phyloP scores from a whole-genome alignment of 2,329 filamentous ascomycete species.

The Cladophialophora carrionii region DNA sequence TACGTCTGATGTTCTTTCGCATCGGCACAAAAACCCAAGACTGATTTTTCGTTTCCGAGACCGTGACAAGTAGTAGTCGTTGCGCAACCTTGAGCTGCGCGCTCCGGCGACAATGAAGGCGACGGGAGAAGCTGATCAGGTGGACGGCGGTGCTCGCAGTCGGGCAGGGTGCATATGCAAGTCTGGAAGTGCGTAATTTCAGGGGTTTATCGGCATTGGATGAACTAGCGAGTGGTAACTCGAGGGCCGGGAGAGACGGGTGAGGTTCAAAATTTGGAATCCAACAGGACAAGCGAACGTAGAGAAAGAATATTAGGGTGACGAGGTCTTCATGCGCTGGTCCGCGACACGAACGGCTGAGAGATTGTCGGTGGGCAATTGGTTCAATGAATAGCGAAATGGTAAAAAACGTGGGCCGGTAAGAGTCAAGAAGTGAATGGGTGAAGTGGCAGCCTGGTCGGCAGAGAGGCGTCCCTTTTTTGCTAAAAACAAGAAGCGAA shows the following conservation, averaged over 20 bases:
- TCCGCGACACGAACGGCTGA: conserved; percentile 22
- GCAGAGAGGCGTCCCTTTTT: conserved; percentile 15
- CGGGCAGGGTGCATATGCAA: conserved; percentile 32
- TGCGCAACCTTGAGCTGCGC: background rate
- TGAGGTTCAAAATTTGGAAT: conserved; percentile 23
- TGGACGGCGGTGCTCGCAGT: conserved; percentile 15
- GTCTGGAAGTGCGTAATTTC: conserved; percentile 21
- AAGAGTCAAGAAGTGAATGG: conserved; percentile 9
- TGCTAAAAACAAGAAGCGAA: conserved; percentile 26
- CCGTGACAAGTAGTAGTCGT: background rate
- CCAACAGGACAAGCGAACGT: conserved; percentile 24
- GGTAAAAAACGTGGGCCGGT: conserved; percentile 17
- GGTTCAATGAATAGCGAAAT: conserved; percentile 19
- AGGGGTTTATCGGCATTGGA: conserved; percentile 30
- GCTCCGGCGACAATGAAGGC: conserved; percentile 8
- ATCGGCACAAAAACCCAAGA: conserved; percentile 21
- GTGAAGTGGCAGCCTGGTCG: conserved; percentile 9
- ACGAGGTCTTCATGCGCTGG: conserved; percentile 18
- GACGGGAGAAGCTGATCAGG: conserved; percentile 5
- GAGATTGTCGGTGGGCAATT: conserved; percentile 7
- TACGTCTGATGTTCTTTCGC: conserved; percentile 13
- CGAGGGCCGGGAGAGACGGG: conserved; percentile 14
- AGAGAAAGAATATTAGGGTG: conserved; percentile 19
- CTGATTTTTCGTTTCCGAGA: background rate
- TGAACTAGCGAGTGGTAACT: conserved; percentile 19